A percentile compares a stretch with the other conserved stretches of the same genome.
phyloP scores from a whole-genome alignment of 2,329 filamentous ascomycete species.

The Fusarium sp. region DNA sequence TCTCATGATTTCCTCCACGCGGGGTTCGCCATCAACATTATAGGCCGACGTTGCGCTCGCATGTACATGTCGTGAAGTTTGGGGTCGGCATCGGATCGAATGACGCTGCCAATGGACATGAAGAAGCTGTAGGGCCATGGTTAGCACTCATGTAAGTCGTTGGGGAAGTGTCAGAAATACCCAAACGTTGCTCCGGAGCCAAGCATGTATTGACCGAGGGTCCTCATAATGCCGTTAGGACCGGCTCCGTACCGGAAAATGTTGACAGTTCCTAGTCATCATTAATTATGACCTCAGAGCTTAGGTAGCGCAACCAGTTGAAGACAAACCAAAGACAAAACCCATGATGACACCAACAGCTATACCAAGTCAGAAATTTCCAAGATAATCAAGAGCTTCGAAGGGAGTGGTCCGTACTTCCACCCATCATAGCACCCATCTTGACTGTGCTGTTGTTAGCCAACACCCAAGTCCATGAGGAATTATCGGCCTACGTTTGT shows the following conservation, averaged over 20 bases:
- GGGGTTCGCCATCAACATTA: slow-evolving; percentile 66
- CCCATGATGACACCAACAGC: slow-evolving; percentile 97
- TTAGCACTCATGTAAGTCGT: slow-evolving; percentile 35
- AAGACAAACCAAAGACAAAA: slow-evolving; percentile 87
- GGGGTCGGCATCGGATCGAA: slow-evolving; percentile 88
- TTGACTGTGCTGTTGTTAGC: slow-evolving; percentile 62
- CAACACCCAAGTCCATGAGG: slow-evolving; percentile 13
- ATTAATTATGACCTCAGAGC: slow-evolving; percentile 10
- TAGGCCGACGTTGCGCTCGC: slow-evolving; percentile 78
- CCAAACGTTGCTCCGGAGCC: slow-evolving; percentile 96
- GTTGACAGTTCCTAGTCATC: slow-evolving; percentile 81
- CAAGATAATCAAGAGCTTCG: not conserved
- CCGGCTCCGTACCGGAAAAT: slow-evolving; percentile 96
- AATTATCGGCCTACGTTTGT: slow-evolving; percentile 62
- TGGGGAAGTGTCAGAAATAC: slow-evolving; percentile 60
- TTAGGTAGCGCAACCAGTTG: not conserved
- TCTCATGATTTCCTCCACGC: slow-evolving; percentile 53
- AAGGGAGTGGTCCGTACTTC: slow-evolving; percentile 75
- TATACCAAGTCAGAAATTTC: slow-evolving; percentile 58
- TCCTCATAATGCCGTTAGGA: slow-evolving; percentile 92
- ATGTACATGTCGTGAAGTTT: slow-evolving; percentile 81
- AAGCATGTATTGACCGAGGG: slow-evolving; percentile 95
- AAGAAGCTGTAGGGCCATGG: slow-evolving; percentile 74
- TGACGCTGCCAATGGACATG: slow-evolving; percentile 98
- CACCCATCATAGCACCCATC: slow-evolving; percentile 99